These are phyloP conservation scores for Coemansia sp. DNA, from an alignment of 192 early-diverging fungal species.

Conservation along the genomic window DNA sequence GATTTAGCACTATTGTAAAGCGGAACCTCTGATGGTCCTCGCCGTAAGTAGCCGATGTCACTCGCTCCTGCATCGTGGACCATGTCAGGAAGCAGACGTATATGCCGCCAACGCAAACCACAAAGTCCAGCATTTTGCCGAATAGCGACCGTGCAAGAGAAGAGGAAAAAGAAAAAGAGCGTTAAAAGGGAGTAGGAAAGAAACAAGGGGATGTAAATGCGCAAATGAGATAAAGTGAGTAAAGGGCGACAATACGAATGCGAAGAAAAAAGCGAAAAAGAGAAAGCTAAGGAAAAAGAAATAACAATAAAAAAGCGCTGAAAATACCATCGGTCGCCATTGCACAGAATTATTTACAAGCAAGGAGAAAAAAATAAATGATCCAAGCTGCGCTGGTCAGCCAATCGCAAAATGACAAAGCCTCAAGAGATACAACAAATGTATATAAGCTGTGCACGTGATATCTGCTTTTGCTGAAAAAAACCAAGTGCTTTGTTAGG, in stretches of 20 bases:
- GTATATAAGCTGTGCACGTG: not conserved
- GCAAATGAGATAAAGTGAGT: not conserved
- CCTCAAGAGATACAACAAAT: not conserved
- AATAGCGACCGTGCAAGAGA: not conserved
- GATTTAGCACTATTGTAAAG: conserved; percentile 89
- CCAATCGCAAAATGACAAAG: not conserved
- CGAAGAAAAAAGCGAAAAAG: not conserved
- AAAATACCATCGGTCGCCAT: too few species aligned
- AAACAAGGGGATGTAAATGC: not conserved
- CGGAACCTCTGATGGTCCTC: conserved; percentile 67
- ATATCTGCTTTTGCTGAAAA: not conserved
- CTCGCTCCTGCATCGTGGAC: conserved; percentile 92
- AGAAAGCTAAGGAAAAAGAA: too few species aligned
- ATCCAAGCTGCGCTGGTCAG: too few species aligned
- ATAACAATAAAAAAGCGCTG: too few species aligned
- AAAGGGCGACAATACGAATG: not conserved
- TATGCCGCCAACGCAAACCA: conserved; percentile 75
- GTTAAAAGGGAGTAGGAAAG: not conserved
- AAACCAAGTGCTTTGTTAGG: not conserved
- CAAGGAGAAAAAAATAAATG: too few species aligned
- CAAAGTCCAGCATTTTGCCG: conserved; percentile 57
- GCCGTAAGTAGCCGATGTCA: conserved; percentile 79
- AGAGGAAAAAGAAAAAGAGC: not conserved
- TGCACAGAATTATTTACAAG: too few species aligned
- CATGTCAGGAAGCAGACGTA: conserved; percentile 96